Percentiles rank a stretch among this genome's conserved stretches.
phyloP scores from a whole-genome alignment of 805 yeast species.

The Sugiyamaella qingdaonensis region DNA sequence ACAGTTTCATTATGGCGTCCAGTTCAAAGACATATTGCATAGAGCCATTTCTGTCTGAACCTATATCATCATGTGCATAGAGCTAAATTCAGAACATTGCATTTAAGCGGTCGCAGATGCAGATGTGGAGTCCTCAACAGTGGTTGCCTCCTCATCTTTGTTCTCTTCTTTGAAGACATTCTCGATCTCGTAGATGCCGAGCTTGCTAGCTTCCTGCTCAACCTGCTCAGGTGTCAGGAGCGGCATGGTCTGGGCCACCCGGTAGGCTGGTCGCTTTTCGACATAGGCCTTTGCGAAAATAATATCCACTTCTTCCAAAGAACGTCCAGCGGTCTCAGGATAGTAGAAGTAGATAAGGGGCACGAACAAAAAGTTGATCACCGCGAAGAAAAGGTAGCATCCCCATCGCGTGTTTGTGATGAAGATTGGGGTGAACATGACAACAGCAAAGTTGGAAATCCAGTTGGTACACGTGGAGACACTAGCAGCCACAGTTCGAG shows the following conservation, averaged over 20 bases:
- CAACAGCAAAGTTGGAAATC: slow-evolving; percentile 61
- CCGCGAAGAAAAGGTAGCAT: slow-evolving; percentile 65
- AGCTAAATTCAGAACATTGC: too few relatives aligned
- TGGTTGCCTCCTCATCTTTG: background rate
- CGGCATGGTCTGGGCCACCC: slow-evolving; percentile 62
- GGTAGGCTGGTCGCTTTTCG: slow-evolving; percentile 56
- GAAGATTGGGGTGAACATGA: slow-evolving; percentile 61
- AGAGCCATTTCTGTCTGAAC: too few relatives aligned
- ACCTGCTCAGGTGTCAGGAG: slow-evolving; percentile 52
- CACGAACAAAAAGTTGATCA: slow-evolving; percentile 53
- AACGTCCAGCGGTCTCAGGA: slow-evolving; percentile 75
- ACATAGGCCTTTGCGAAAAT: slow-evolving; percentile 49
- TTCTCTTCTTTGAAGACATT: slow-evolving; percentile 10
- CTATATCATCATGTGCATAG: too few relatives aligned
- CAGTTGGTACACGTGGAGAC: slow-evolving; percentile 64
- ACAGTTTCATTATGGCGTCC: background rate
- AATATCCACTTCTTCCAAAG: slow-evolving; percentile 71
- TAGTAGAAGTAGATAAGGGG: slow-evolving; percentile 64
- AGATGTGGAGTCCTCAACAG: background rate
- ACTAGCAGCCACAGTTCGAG: slow-evolving; percentile 44
- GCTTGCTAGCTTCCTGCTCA: slow-evolving; percentile 54
- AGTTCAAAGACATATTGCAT: too few relatives aligned
- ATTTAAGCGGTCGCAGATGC: background rate
- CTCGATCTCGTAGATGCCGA: slow-evolving; percentile 42
- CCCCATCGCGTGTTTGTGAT: slow-evolving; percentile 49